These are phyloP conservation scores for Lanmaoa rubissima DNA, from an alignment of 768 basidiomycete genomes.

Conservation along the genomic window DNA sequence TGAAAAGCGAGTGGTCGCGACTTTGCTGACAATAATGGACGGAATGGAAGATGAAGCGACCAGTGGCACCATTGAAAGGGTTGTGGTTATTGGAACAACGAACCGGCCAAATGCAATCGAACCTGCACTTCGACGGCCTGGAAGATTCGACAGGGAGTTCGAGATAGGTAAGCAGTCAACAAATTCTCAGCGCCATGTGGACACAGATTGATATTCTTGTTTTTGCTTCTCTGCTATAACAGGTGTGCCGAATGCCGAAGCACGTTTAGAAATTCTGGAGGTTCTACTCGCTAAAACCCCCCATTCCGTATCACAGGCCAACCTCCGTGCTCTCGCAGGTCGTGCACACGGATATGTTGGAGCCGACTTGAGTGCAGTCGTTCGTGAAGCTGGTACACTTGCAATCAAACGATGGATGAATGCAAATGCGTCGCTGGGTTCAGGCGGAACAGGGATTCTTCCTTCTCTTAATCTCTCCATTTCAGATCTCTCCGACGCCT, in stretches of 20 bases:
- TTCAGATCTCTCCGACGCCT: conserved; percentile 64
- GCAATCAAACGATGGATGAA: conserved; percentile 84
- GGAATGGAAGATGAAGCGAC: conserved; percentile 63
- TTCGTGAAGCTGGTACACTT: conserved; percentile 88
- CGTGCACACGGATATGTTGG: conserved; percentile 96
- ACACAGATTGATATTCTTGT: neutral
- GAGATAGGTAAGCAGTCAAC: conserved; percentile 69
- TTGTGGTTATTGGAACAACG: conserved; percentile 95
- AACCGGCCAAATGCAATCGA: conserved; percentile 96
- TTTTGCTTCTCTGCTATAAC: conserved; percentile 1
- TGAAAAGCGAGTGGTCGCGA: conserved; percentile 94
- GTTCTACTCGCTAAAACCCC: conserved; percentile 83
- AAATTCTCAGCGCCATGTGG: neutral
- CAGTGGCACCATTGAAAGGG: conserved; percentile 47
- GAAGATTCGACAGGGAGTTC: conserved; percentile 91
- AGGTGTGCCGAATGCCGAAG: conserved; percentile 89
- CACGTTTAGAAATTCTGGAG: conserved; percentile 81
- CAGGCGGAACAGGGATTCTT: conserved; percentile 6
- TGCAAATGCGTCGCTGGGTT: conserved; percentile 5
- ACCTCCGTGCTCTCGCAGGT: conserved; percentile 65
- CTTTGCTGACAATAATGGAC: conserved; percentile 90
- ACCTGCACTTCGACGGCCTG: conserved; percentile 85
- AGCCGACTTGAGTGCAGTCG: conserved; percentile 88
- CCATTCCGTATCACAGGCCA: conserved; percentile 56
- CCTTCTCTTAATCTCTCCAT: conserved; percentile 45